These are phyloP conservation scores for Neltuma alba DNA, from an alignment of 306 rosid species.

Conservation along the genomic window DNA sequence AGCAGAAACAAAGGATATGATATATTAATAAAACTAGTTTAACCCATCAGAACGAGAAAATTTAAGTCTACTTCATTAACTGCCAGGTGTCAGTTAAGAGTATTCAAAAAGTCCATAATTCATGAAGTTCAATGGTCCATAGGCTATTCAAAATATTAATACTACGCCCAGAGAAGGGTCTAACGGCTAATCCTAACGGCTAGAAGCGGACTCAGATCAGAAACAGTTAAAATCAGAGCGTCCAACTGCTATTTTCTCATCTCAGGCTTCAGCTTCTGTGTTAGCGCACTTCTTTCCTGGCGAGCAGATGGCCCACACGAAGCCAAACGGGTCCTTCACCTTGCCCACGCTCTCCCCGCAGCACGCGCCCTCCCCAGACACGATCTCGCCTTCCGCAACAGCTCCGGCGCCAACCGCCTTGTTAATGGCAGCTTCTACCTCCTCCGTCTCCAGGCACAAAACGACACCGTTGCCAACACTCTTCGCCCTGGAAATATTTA, in stretches of 20 bases:
- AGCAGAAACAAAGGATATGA: background rate
- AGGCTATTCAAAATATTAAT: background rate
- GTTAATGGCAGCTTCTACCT: constrained; percentile 51
- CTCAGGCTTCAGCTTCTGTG: constrained; percentile 28
- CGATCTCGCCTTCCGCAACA: constrained; percentile 41
- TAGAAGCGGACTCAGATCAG: background rate
- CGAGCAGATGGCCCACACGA: constrained; percentile 54
- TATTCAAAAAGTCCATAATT: background rate
- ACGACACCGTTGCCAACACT: constrained; percentile 37
- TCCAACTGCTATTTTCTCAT: background rate
- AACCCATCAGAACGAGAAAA: background rate
- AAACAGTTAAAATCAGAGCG: background rate
- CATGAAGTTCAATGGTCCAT: background rate
- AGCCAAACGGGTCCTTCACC: constrained; percentile 80
- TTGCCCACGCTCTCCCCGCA: constrained; percentile 58
- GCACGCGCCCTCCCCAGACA: constrained; percentile 60
- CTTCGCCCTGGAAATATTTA: constrained; percentile 40
- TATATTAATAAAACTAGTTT: background rate
- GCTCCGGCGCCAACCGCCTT: constrained; percentile 75
- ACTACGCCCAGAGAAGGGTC: background rate
- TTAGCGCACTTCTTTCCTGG: constrained; percentile 27
- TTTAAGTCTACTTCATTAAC: background rate
- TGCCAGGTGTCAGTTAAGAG: constrained; percentile 4
- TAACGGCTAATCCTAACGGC: constrained; percentile 26
- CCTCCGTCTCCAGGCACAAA: constrained; percentile 60